These are phyloP conservation scores for Rhipidocladum racemiflorum DNA, from an alignment of 176 grass and related monocot species.

Conservation along the genomic window DNA sequence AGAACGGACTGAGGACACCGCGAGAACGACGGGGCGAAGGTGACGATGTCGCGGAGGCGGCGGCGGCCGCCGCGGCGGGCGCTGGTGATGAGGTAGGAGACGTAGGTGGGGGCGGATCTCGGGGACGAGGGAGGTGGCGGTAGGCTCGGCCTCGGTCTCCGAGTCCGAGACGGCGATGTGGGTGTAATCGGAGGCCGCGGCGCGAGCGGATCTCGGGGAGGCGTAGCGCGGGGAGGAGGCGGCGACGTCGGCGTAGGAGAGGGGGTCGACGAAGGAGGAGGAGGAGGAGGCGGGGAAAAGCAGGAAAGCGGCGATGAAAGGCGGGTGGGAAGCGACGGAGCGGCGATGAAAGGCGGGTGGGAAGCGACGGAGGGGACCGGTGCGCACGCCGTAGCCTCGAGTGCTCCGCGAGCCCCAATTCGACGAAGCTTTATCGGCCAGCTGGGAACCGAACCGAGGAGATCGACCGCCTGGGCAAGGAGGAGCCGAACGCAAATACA, in stretches of 20 bases:
- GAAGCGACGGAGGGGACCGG: too few species aligned
- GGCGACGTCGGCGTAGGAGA: slow-evolving; percentile 84
- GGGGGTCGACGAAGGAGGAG: slow-evolving; percentile 83
- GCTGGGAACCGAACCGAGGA: too few species aligned
- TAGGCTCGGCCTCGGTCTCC: slow-evolving; percentile 60
- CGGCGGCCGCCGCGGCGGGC: slow-evolving; percentile 53
- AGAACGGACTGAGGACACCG: too few species aligned
- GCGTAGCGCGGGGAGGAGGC: slow-evolving; percentile 49
- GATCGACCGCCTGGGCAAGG: too few species aligned
- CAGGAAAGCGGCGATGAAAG: slow-evolving; percentile 22
- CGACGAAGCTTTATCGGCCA: too few species aligned
- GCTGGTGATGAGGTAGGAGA: slow-evolving; percentile 79
- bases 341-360: too few species aligned
- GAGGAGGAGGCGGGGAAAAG: slow-evolving; percentile 51
- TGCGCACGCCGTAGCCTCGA: too few species aligned
- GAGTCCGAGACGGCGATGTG: slow-evolving; percentile 78
- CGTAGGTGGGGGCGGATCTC: slow-evolving; percentile 67
- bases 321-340: too few species aligned
- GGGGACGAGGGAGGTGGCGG: slow-evolving; percentile 59
- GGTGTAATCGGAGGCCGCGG: slow-evolving; percentile 50
- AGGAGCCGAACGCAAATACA: too few species aligned
- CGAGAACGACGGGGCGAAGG: too few species aligned
- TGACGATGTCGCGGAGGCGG: slow-evolving; percentile 94
- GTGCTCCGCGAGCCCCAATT: too few species aligned
- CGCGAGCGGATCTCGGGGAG: slow-evolving; percentile 52